Percentiles rank a stretch among this genome's conserved stretches.
Conservation (phyloP, 495 filamentous ascomycete genomes). For the Lentithecium fluviatile region DNA sequence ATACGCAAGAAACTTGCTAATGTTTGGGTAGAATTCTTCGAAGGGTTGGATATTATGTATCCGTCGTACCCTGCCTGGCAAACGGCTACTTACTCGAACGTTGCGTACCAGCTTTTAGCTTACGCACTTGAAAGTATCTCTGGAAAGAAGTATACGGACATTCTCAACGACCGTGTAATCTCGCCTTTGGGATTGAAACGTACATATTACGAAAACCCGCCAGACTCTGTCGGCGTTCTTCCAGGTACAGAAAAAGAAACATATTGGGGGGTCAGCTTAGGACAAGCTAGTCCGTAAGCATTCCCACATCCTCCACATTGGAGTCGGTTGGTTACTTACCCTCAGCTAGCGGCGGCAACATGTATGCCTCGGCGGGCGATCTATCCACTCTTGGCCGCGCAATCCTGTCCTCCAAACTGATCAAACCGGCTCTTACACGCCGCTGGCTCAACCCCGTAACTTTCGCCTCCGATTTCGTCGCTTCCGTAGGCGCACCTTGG, state of each 20-base stretch:
- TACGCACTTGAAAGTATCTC: conserved; percentile 57
- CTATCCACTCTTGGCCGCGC: conserved; percentile 30
- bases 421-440: conserved; percentile 21
- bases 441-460: conserved; percentile 37
- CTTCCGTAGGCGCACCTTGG: conserved; percentile 26
- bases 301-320: background rate
- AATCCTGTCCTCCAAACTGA: conserved; percentile 28
- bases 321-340: no score
- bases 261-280: conserved; percentile 21
- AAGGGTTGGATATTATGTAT: conserved; percentile 10
- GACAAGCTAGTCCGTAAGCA: conserved; percentile 28
- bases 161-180: conserved; percentile 46
- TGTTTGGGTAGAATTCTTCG: conserved; percentile 1
- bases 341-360: conserved; percentile 22
- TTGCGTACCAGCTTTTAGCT: conserved; percentile 53
- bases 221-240: conserved; percentile 25
- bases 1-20: background rate
- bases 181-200: conserved; percentile 25
- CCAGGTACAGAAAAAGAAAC: conserved; percentile 19
- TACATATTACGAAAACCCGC: conserved; percentile 19
- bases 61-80: conserved; percentile 19
- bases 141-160: conserved; percentile 46
- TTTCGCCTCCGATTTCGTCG: conserved; percentile 18
- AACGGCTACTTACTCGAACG: conserved; percentile 59
- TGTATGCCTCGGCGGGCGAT: conserved; percentile 31